phyloP scores from a whole-genome alignment of 257 asterid species.

The Nicotiana otophora region DNA sequence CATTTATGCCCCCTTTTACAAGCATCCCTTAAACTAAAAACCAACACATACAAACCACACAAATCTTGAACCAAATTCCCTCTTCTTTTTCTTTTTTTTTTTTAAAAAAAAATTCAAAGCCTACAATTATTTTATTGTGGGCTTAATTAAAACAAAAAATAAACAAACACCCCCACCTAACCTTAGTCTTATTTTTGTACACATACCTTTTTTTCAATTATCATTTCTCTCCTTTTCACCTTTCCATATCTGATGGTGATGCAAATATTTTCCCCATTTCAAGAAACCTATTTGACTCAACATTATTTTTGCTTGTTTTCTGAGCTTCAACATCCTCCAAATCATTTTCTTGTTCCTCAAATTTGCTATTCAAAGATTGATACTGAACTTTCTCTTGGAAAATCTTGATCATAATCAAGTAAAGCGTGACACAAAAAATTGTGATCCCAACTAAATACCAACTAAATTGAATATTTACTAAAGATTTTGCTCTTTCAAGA shows the following conservation, averaged over 20 bases:
- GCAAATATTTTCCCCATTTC: constrained; percentile 26
- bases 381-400: constrained; percentile 43
- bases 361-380: constrained; percentile 23
- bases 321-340: constrained; percentile 54
- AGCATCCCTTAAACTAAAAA: constrained; percentile 12
- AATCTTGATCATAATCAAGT: constrained; percentile 27
- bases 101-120: background rate
- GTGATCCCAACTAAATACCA: constrained; percentile 44
- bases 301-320: constrained; percentile 21
- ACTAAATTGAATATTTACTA: constrained; percentile 65
- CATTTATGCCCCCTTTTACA: constrained; percentile 9
- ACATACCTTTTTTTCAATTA: background rate
- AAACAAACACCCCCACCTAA: constrained; percentile 3
- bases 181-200: constrained; percentile 7
- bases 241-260: constrained; percentile 36
- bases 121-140: constrained; percentile 17
- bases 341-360: constrained; percentile 26
- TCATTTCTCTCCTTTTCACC: constrained; percentile 15
- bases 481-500: constrained; percentile 57
- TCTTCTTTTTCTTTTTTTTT: background rate
- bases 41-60: constrained; percentile 26
- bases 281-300: constrained; percentile 31
- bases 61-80: background rate
- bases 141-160: constrained; percentile 14
- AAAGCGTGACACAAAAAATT: constrained; percentile 28